These are phyloP conservation scores for Pholiota adiposa DNA, from an alignment of 1,284 basidiomycete species.

Conservation along the genomic window DNA sequence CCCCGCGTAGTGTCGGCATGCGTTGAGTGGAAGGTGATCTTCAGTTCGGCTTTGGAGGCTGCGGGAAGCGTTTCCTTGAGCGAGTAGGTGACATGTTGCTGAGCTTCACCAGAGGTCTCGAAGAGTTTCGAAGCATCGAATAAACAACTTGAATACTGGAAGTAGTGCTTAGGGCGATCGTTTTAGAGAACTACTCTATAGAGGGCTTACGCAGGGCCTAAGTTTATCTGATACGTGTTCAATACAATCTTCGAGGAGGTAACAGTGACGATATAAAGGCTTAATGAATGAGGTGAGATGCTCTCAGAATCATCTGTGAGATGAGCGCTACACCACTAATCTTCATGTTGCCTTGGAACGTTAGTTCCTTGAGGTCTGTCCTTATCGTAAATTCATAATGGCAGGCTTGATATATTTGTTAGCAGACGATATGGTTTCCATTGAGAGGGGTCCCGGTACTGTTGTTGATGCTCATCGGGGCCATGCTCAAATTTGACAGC, in stretches of 20 bases:
- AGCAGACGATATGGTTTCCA: conserved; percentile 73
- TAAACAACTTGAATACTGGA: conserved; percentile 59
- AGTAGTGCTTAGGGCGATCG: neutral
- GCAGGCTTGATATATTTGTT: conserved; percentile 69
- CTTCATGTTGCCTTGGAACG: conserved; percentile 74
- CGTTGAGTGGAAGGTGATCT: conserved; percentile 64
- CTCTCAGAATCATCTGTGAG: too few species aligned
- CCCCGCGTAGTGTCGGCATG: conserved; percentile 75
- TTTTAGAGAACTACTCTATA: neutral
- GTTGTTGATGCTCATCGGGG: neutral
- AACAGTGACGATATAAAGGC: conserved; percentile 66
- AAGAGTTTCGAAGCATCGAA: conserved; percentile 57
- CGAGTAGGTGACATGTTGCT: conserved; percentile 67
- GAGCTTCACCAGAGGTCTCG: conserved; percentile 55
- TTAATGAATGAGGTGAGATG: too few species aligned
- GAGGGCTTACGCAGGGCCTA: conserved; percentile 59
- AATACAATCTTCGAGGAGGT: conserved; percentile 73
- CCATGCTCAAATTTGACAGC: too few species aligned
- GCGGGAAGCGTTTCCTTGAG: conserved; percentile 61
- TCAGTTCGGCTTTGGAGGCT: conserved; percentile 65
- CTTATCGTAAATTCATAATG: conserved; percentile 88
- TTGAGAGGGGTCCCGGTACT: neutral
- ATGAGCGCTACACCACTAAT: too few species aligned
- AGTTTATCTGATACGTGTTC: conserved; percentile 72
- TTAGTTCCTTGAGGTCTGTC: conserved; percentile 79